Evolutionary conservation across 2,329 filamentous ascomycete genomes (phyloP).

Genomic region (Penicillium sumatraense): DNA sequence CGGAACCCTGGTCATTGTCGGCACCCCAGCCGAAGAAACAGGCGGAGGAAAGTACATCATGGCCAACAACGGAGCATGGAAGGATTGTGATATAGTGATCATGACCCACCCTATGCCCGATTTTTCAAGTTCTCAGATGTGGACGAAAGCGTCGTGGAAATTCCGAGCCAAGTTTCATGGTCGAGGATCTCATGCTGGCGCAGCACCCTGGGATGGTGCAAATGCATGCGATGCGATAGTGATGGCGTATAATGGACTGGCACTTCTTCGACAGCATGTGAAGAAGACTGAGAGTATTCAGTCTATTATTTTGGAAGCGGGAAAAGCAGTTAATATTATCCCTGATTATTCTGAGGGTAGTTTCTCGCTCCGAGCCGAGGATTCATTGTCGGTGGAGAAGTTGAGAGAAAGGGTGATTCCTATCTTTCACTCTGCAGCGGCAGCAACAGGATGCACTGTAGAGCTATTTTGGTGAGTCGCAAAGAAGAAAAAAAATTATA

Average conservation of each 20-base stretch:
- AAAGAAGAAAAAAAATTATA: neutral
- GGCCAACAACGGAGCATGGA: constrained; percentile 2
- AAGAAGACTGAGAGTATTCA: constrained; percentile 4
- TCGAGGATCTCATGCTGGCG: neutral
- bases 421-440: neutral
- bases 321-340: neutral
- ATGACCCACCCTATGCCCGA: constrained; percentile 1
- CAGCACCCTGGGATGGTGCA: neutral
- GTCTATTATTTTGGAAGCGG: neutral
- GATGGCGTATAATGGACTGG: constrained; percentile 2
- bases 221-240: constrained; percentile 3
- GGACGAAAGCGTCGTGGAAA: neutral
- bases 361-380: neutral
- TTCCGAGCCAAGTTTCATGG: neutral
- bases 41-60: constrained; percentile 3
- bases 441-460: neutral
- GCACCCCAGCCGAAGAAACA: constrained; percentile 2
- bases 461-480: neutral
- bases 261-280: neutral
- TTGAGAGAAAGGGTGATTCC: neutral
- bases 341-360: constrained; percentile 1
- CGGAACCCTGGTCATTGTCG: neutral
- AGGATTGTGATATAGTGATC: constrained; percentile 1
- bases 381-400: neutral
- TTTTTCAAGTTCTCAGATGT: neutral